Evolutionary conservation across 2,329 filamentous ascomycete genomes (phyloP).

Genomic region (Phaeomoniella chlamydospora): DNA sequence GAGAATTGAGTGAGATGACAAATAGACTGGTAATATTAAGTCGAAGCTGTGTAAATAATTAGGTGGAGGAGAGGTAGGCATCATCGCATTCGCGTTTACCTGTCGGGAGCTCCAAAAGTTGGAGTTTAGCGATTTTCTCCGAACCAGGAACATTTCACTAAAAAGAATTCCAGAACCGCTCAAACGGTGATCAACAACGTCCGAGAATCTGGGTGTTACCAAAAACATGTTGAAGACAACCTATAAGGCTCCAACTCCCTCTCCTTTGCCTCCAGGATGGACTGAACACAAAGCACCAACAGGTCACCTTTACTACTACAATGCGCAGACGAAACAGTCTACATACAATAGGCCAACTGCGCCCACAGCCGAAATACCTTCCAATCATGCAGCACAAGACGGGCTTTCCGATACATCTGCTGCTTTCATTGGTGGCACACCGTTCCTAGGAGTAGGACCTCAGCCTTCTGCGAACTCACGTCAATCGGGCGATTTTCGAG

Average conservation of each 20-base stretch:
- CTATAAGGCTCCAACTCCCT: constrained; percentile 36
- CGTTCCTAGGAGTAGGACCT: constrained; percentile 6
- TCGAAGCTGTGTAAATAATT: too few relatives aligned
- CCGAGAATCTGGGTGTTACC: background rate
- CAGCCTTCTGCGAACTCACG: constrained; percentile 1
- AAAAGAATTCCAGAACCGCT: too few relatives aligned
- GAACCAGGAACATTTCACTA: too few relatives aligned
- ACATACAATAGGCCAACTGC: constrained; percentile 66
- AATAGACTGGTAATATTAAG: too few relatives aligned
- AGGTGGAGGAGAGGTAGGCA: too few relatives aligned
- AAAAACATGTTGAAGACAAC: constrained; percentile 60
- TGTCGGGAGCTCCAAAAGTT: too few relatives aligned
- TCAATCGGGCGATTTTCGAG: constrained; percentile 21
- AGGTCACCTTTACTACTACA: constrained; percentile 83
- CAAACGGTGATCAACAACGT: too few relatives aligned
- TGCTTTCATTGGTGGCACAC: constrained; percentile 18
- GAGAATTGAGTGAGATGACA: too few relatives aligned
- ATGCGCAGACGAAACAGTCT: constrained; percentile 66
- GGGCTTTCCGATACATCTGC: constrained; percentile 16
- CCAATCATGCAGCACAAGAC: constrained; percentile 25
- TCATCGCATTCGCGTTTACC: too few relatives aligned
- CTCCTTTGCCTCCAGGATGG: constrained; percentile 67
- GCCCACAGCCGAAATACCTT: constrained; percentile 18
- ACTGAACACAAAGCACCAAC: constrained; percentile 77
- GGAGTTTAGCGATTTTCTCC: too few relatives aligned